phyloP scores from a whole-genome alignment of 768 basidiomycete species.

The Mycena alexandri region DNA sequence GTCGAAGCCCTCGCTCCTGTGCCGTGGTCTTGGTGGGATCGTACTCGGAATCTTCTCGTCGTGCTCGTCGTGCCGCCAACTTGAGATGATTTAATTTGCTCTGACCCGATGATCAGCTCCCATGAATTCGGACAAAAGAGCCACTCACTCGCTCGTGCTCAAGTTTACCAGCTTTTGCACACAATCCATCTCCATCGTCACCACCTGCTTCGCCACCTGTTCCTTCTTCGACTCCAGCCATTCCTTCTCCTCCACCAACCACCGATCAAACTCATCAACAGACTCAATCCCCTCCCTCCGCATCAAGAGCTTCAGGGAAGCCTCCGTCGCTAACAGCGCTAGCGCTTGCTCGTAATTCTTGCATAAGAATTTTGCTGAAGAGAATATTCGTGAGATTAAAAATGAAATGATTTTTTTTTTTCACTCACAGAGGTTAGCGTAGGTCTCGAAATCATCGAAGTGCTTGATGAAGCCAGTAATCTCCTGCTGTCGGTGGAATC shows the following conservation, averaged over 20 bases:
- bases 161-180: conserved; percentile 22
- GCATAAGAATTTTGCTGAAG: neutral
- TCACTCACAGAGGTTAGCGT: neutral
- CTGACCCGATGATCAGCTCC: neutral
- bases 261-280: neutral
- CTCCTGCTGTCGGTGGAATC: conserved; percentile 1
- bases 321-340: neutral
- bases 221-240: neutral
- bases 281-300: neutral
- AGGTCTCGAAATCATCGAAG: conserved; percentile 6
- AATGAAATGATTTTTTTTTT: too few relatives aligned
- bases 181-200: conserved; percentile 24
- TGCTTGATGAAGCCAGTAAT: conserved; percentile 3
- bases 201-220: conserved; percentile 19
- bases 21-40: too few relatives aligned
- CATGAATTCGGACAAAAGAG: neutral
- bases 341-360: conserved; percentile 13
- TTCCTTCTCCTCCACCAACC: conserved; percentile 2
- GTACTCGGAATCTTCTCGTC: too few relatives aligned
- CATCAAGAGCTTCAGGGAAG: conserved; percentile 1
- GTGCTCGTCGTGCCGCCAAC: too few relatives aligned
- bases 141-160: neutral
- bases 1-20: too few relatives aligned
- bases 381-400: neutral
- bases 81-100: too few relatives aligned